These are phyloP conservation scores for Saccharomyces paradoxus DNA, from an alignment of 805 yeast genomes.

Conservation along the genomic window DNA sequence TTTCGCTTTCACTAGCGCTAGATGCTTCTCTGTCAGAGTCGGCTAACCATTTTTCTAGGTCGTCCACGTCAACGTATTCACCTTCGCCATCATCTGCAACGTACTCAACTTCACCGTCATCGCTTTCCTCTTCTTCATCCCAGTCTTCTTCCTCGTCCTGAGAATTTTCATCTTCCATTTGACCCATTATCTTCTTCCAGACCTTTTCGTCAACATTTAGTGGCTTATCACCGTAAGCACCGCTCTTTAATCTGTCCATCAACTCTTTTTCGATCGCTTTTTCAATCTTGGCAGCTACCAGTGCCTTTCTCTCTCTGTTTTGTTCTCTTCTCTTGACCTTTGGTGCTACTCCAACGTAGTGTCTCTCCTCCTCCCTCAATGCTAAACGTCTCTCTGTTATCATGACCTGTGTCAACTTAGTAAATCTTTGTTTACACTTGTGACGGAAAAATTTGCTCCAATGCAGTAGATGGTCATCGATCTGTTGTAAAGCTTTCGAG, in stretches of 20 bases:
- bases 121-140: constrained; percentile 44
- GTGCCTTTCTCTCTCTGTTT: constrained; percentile 91
- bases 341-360: constrained; percentile 84
- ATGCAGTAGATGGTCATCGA: constrained; percentile 77
- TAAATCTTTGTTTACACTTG: constrained; percentile 92
- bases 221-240: constrained; percentile 98
- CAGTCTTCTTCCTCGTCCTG: constrained; percentile 41
- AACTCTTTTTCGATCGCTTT: constrained; percentile 94
- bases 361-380: constrained; percentile 83
- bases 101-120: constrained; percentile 74
- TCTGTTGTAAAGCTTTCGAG: constrained; percentile 76
- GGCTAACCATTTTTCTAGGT: constrained; percentile 79
- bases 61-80: constrained; percentile 87
- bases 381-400: constrained; percentile 92
- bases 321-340: constrained; percentile 93
- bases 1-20: constrained; percentile 29
- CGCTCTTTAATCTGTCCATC: constrained; percentile 88
- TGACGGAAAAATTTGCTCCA: constrained; percentile 91
- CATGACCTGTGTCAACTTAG: constrained; percentile 90
- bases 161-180: constrained; percentile 63
- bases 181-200: constrained; percentile 90
- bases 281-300: constrained; percentile 93
- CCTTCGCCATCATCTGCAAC: constrained; percentile 88
- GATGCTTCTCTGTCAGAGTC: constrained; percentile 37
- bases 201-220: constrained; percentile 91